These are phyloP conservation scores for Cladophialophora chaetospira DNA, from an alignment of 2,329 filamentous ascomycete genomes.

Conservation along the genomic window DNA sequence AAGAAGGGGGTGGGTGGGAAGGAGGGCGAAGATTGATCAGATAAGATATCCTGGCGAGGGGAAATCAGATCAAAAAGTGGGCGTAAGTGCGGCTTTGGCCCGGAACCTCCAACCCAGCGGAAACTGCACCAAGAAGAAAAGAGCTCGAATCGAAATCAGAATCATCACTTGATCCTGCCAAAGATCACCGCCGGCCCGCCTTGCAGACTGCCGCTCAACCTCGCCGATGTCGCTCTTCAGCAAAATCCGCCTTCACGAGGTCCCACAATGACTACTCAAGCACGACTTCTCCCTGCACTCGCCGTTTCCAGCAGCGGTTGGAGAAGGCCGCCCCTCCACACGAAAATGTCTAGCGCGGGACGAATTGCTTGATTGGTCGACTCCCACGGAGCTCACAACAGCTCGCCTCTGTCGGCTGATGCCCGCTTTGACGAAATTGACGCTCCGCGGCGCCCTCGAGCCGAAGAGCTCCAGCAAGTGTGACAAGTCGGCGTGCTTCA, in stretches of 20 bases:
- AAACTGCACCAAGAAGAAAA: neutral
- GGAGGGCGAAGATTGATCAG: slow-evolving; percentile 9
- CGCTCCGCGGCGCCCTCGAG: neutral
- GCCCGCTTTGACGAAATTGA: neutral
- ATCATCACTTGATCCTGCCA: no score
- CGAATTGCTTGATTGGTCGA: slow-evolving; percentile 1
- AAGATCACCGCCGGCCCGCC: neutral
- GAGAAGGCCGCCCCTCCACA: neutral
- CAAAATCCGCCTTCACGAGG: neutral
- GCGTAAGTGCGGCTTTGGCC: neutral
- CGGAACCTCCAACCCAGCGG: neutral
- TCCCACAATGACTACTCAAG: neutral
- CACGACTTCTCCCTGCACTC: neutral
- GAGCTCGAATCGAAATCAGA: neutral
- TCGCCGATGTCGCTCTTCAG: slow-evolving; percentile 14
- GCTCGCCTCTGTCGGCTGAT: neutral
- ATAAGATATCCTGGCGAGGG: slow-evolving; percentile 12
- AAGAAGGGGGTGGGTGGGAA: neutral
- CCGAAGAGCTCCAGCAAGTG: neutral
- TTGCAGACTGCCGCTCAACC: slow-evolving; percentile 1
- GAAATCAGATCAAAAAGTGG: neutral
- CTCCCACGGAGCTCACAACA: neutral
- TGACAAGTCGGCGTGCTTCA: neutral
- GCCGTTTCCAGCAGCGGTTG: neutral
- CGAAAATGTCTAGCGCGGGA: neutral